These are phyloP conservation scores for Cardamine occulta DNA, from an alignment of 345 rosid genomes.

Conservation along the genomic window DNA sequence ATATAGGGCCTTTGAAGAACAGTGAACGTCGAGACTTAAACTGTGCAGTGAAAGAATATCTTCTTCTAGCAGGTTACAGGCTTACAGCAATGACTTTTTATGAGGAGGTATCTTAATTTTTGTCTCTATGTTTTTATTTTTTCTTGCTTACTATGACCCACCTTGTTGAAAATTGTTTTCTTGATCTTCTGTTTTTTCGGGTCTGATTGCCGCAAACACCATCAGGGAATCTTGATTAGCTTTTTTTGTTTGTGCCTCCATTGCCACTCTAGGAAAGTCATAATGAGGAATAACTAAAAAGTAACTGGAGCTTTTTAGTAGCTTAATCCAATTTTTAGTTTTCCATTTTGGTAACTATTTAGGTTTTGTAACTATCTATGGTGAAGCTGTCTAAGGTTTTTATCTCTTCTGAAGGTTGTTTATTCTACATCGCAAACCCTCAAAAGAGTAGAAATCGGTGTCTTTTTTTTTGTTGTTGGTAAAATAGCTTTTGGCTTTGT, in stretches of 20 bases:
- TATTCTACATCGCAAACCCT: conserved; percentile 1
- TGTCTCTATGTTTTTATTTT: neutral
- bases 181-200: neutral
- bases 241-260: neutral
- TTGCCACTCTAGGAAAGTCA: neutral
- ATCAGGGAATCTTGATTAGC: conserved; percentile 5
- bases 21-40: conserved; percentile 86
- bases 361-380: conserved; percentile 10
- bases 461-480: neutral
- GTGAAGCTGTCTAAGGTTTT: conserved; percentile 6
- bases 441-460: neutral
- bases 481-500: conserved; percentile 13
- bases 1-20: conserved; percentile 84
- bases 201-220: neutral
- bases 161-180: neutral
- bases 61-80: conserved; percentile 91
- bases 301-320: conserved; percentile 19
- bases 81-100: conserved; percentile 96
- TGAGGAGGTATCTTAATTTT: conserved; percentile 69
- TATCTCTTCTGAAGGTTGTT: neutral
- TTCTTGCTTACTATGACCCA: neutral
- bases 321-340: neutral
- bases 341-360: neutral
- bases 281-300: neutral
- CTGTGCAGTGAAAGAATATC: conserved; percentile 94